Evolutionary conservation across 768 basidiomycete genomes (phyloP).

Genomic region (Stropharia rugosoannulata): DNA sequence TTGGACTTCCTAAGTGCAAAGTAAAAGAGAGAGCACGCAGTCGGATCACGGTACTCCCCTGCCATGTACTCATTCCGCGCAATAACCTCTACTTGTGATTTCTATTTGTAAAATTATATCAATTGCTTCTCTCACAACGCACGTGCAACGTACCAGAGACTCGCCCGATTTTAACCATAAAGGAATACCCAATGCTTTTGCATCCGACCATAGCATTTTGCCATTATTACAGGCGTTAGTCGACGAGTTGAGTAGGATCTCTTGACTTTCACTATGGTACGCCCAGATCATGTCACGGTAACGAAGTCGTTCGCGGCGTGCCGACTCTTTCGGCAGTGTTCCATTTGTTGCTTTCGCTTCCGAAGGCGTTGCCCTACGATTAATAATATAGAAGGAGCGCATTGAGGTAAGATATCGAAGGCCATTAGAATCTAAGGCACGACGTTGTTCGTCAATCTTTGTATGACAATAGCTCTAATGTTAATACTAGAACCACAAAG

Average conservation of each 20-base stretch:
- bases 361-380: slow-evolving; percentile 52
- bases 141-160: slow-evolving; percentile 56
- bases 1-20: slow-evolving; percentile 93
- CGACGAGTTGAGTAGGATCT: slow-evolving; percentile 71
- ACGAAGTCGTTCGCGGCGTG: slow-evolving; percentile 73
- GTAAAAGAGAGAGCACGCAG: slow-evolving; percentile 86
- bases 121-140: background rate
- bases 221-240: slow-evolving; percentile 64
- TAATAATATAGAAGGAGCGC: slow-evolving; percentile 87
- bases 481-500: background rate
- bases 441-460: slow-evolving; percentile 85
- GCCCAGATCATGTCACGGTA: slow-evolving; percentile 98
- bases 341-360: slow-evolving; percentile 46
- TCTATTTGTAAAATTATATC: slow-evolving; percentile 41
- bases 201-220: slow-evolving; percentile 90
- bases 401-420: slow-evolving; percentile 91
- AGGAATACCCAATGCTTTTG: slow-evolving; percentile 81
- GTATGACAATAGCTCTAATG: slow-evolving; percentile 3
- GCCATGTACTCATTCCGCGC: slow-evolving; percentile 93
- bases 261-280: slow-evolving; percentile 93
- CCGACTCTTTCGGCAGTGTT: slow-evolving; percentile 43
- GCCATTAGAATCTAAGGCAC: slow-evolving; percentile 91
- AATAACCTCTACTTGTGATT: slow-evolving; percentile 78
- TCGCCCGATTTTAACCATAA: slow-evolving; percentile 86
- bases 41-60: slow-evolving; percentile 86